Evolutionary conservation across 2,329 filamentous ascomycete genomes (phyloP).

Genomic region (Rutstroemia sp.): DNA sequence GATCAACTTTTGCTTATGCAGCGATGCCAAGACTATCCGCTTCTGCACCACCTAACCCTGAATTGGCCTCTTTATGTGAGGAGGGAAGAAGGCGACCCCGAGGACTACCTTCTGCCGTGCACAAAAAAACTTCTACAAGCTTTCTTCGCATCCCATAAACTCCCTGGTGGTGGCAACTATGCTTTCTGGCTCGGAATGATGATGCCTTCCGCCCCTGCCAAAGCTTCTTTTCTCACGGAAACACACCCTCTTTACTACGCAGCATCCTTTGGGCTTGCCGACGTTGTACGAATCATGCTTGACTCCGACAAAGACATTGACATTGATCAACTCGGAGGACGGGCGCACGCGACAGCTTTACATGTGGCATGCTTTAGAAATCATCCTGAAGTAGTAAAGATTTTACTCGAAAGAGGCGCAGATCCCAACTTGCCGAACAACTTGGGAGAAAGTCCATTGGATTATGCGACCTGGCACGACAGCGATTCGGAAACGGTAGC

Average conservation of each 20-base stretch:
- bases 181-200: conserved; percentile 18
- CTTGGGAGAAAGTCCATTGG: conserved; percentile 11
- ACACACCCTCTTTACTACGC: conserved; percentile 21
- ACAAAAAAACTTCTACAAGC: conserved; percentile 12
- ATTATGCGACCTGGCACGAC: conserved; percentile 11
- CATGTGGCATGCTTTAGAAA: conserved; percentile 18
- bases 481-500: conserved; percentile 8
- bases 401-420: conserved; percentile 18
- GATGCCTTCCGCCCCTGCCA: conserved; percentile 9
- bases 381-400: conserved; percentile 14
- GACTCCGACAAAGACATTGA: conserved; percentile 12
- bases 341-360: conserved; percentile 14
- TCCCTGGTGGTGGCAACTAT: conserved; percentile 15
- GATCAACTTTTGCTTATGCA: neutral
- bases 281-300: conserved; percentile 15
- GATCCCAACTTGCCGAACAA: conserved; percentile 15
- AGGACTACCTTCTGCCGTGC: conserved; percentile 4
- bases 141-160: conserved; percentile 16
- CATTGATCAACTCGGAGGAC: conserved; percentile 18
- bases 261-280: conserved; percentile 17
- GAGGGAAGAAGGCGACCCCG: conserved; percentile 3
- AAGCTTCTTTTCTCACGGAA: conserved; percentile 1
- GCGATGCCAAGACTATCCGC: conserved; percentile 10
- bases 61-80: conserved; percentile 10
- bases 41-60: conserved; percentile 12